These are phyloP conservation scores for Purpureocillium takamizusanense DNA, from an alignment of 2,329 filamentous ascomycete species.

Conservation along the genomic window DNA sequence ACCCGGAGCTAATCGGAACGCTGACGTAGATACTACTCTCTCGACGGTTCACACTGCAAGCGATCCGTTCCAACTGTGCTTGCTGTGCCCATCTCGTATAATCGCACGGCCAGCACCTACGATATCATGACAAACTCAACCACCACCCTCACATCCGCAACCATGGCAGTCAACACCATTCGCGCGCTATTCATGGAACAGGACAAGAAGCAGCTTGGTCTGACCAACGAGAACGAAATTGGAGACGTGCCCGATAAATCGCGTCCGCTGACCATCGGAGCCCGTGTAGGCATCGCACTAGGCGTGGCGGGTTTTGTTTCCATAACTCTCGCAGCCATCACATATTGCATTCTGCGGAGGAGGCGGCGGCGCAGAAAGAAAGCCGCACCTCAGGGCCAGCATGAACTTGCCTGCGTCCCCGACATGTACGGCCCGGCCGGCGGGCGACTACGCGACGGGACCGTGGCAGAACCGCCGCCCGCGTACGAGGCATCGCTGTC, in stretches of 20 bases:
- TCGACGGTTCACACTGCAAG: conserved; percentile 23
- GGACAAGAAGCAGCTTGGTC: conserved; percentile 23
- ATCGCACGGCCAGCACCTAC: conserved; percentile 24
- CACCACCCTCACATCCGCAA: conserved; percentile 26
- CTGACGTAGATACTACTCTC: conserved; percentile 21
- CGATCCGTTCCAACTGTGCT: conserved; percentile 24
- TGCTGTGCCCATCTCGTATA: conserved; percentile 26
- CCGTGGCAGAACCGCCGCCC: conserved; percentile 16
- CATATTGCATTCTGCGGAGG: conserved; percentile 16
- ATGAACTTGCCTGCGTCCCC: conserved; percentile 1
- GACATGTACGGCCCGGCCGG: background rate
- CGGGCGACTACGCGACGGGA: background rate
- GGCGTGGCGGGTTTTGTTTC: conserved; percentile 20
- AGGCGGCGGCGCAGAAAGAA: conserved; percentile 9
- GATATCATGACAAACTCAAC: conserved; percentile 23
- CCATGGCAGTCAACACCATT: conserved; percentile 26
- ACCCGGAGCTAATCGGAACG: background rate
- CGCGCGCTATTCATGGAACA: conserved; percentile 26
- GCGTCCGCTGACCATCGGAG: conserved; percentile 15
- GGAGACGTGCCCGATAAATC: conserved; percentile 6
- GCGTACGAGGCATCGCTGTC: conserved; percentile 19
- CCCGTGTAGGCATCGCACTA: conserved; percentile 25
- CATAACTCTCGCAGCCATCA: conserved; percentile 15
- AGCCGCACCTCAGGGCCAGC: conserved; percentile 4
- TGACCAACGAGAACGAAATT: conserved; percentile 23